Conservation (phyloP, 495 filamentous ascomycete genomes). For the Saxophila tyrrhenica region DNA sequence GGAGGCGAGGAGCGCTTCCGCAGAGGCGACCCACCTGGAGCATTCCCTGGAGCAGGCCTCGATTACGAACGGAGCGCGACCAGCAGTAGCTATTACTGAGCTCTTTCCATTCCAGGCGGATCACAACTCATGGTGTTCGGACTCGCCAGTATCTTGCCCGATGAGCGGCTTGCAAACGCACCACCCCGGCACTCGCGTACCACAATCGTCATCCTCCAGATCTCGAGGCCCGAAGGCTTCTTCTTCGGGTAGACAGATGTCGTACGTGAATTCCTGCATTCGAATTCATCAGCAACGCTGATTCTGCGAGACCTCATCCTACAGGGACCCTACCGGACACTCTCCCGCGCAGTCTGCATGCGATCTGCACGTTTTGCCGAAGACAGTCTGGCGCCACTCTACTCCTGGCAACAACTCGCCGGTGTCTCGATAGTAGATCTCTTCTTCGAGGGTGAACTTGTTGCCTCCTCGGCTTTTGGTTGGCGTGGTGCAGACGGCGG, state of each 20-base stretch:
- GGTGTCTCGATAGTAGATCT: no score
- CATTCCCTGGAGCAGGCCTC: constrained; percentile 31
- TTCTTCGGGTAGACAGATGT: background rate
- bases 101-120: background rate
- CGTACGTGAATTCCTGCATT: background rate
- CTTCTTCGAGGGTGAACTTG: no score
- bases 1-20: constrained; percentile 24
- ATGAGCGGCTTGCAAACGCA: background rate
- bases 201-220: background rate
- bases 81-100: constrained; percentile 18
- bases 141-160: background rate
- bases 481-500: no score
- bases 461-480: no score
- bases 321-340: background rate
- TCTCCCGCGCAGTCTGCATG: background rate
- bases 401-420: no score
- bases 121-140: background rate
- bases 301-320: background rate
- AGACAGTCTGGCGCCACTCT: no score
- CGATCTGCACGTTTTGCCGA: no score
- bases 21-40: constrained; percentile 21
- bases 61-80: constrained; percentile 24
- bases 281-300: background rate
- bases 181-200: background rate
- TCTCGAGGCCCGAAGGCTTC: background rate